Evolutionary conservation across 2,329 filamentous ascomycete genomes (phyloP).

Genomic region (Fusarium goolgardi): DNA sequence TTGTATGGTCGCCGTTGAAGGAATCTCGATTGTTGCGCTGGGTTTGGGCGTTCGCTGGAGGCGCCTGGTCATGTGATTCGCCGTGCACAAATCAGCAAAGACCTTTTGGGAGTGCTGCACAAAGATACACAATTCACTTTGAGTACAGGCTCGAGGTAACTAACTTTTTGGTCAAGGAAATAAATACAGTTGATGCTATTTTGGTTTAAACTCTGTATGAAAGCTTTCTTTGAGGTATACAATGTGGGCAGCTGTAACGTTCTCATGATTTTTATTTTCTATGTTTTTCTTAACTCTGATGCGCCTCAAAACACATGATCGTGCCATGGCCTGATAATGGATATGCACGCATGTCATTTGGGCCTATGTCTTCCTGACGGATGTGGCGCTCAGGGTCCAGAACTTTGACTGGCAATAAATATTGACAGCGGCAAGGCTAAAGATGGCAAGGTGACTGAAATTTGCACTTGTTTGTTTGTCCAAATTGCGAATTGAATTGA

Average conservation of each 20-base stretch:
- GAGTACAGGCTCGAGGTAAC: neutral
- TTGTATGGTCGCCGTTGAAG: constrained; percentile 13
- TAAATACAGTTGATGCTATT: neutral
- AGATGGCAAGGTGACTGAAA: neutral
- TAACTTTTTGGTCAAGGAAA: neutral
- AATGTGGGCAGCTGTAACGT: neutral
- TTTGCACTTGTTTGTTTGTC: neutral
- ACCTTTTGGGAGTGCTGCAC: neutral
- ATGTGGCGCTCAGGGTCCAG: constrained; percentile 28
- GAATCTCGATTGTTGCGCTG: constrained; percentile 23
- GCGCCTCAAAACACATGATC: neutral
- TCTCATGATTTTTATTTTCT: neutral
- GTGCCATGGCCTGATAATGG: neutral
- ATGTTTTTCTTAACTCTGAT: neutral
- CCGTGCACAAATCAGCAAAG: constrained; percentile 42
- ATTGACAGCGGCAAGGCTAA: neutral
- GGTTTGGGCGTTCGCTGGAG: constrained; percentile 13
- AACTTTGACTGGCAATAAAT: neutral
- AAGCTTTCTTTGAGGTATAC: neutral
- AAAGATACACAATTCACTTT: constrained; percentile 2
- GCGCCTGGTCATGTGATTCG: constrained; percentile 35
- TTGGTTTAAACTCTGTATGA: neutral
- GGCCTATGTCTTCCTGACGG: constrained; percentile 1
- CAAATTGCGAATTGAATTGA: constrained; percentile 10
- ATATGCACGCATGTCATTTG: constrained; percentile 6